Percentiles rank a stretch among this genome's conserved stretches.
Conservation (phyloP, 345 rosid species). For the Gossypium sturtianum region DNA sequence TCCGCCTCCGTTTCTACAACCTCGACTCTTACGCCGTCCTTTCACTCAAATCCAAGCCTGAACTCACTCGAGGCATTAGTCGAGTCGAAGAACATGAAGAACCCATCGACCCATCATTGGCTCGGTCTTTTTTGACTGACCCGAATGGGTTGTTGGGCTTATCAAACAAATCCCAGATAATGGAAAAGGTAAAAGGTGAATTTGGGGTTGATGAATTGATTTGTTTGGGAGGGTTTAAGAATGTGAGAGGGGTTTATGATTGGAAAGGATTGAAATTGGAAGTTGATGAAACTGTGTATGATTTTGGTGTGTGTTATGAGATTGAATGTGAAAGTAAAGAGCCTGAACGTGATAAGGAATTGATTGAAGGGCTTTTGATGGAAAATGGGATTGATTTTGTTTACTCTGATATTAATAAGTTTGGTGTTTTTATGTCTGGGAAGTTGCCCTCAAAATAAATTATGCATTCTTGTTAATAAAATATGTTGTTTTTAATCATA, state of each 20-base stretch:
- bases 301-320: constrained; percentile 57
- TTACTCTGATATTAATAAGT: constrained; percentile 51
- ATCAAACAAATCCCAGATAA: constrained; percentile 28
- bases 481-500: background rate
- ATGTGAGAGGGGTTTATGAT: constrained; percentile 50
- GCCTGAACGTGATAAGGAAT: constrained; percentile 43
- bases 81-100: constrained; percentile 61
- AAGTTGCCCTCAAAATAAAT: constrained; percentile 23
- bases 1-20: constrained; percentile 58
- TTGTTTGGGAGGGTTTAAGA: constrained; percentile 58
- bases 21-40: constrained; percentile 35
- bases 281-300: constrained; percentile 52
- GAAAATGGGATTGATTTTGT: constrained; percentile 45
- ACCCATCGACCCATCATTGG: constrained; percentile 34
- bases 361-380: constrained; percentile 40
- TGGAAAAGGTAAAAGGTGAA: constrained; percentile 38
- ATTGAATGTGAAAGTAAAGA: constrained; percentile 62
- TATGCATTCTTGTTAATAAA: background rate
- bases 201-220: constrained; percentile 35
- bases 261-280: constrained; percentile 63
- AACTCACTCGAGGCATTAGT: constrained; percentile 41
- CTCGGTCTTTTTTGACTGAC: constrained; percentile 31
- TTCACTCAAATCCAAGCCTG: constrained; percentile 58
- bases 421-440: constrained; percentile 51
- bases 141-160: constrained; percentile 23